phyloP scores from a whole-genome alignment of 192 early-diverging fungal species.

The Mortierella hygrophila region DNA sequence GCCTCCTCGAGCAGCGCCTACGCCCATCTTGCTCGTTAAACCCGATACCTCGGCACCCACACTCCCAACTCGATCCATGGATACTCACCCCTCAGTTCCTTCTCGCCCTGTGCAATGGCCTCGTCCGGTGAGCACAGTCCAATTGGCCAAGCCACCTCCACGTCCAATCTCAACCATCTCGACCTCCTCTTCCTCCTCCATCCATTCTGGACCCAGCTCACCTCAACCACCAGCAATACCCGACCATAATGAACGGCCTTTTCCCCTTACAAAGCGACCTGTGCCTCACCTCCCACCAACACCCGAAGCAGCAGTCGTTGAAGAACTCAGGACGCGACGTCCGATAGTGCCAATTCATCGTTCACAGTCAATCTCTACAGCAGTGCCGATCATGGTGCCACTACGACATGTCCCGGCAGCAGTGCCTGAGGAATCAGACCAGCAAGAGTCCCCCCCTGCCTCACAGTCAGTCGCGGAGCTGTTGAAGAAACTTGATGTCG shows the following conservation, averaged over 20 bases:
- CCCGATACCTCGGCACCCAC: conserved; percentile 11
- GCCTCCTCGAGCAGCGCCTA: not conserved
- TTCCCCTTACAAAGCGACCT: conserved; percentile 10
- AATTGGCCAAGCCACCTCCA: conserved; percentile 20
- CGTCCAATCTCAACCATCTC: conserved; percentile 13
- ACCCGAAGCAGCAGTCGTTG: not conserved
- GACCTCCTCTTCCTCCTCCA: not conserved
- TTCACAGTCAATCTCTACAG: not conserved
- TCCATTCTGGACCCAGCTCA: not conserved
- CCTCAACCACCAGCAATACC: not conserved
- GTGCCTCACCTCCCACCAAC: not conserved
- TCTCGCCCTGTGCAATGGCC: conserved; percentile 5
- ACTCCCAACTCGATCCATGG: not conserved
- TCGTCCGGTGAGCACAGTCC: conserved; percentile 6
- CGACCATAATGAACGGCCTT: not conserved
- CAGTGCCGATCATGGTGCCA: not conserved
- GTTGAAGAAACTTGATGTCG: not conserved
- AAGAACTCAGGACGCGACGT: not conserved
- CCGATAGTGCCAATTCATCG: not conserved
- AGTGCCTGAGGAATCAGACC: not conserved
- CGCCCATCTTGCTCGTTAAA: conserved; percentile 1
- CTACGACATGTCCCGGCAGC: not conserved
- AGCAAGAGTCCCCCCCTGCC: not conserved
- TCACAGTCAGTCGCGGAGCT: not conserved
- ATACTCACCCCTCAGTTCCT: not conserved